Conservation (phyloP, 768 basidiomycete genomes). For the Amanita polypyramis region DNA sequence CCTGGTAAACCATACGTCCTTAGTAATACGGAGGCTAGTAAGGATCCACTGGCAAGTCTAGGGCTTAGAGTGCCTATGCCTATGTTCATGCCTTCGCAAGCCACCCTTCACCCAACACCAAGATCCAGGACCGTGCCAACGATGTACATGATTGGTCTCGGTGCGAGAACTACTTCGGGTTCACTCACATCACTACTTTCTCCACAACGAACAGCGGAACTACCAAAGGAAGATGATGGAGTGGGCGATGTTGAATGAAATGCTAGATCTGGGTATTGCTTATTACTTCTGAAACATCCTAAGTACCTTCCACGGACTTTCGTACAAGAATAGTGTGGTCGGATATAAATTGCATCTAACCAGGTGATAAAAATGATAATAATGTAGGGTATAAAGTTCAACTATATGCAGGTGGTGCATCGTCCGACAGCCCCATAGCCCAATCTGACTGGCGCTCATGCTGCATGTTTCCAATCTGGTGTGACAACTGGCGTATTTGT, state of each 20-base stretch:
- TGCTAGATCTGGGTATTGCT: too few relatives aligned
- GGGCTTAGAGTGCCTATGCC: conserved; percentile 55
- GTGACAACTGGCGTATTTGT: conserved; percentile 8
- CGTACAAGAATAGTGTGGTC: too few relatives aligned
- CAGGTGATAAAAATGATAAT: too few relatives aligned
- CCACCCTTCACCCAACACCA: conserved; percentile 10
- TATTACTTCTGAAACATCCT: too few relatives aligned
- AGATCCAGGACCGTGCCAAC: conserved; percentile 43
- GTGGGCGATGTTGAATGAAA: conserved; percentile 6
- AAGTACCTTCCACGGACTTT: too few relatives aligned
- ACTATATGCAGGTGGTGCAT: conserved; percentile 3
- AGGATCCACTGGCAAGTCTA: conserved; percentile 34
- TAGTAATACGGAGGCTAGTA: conserved; percentile 8
- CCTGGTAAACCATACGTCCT: conserved; percentile 11
- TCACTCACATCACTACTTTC: conserved; percentile 8
- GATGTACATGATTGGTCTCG: conserved; percentile 56
- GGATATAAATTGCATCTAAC: too few relatives aligned
- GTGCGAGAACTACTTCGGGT: conserved; percentile 27
- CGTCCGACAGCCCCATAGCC: conserved; percentile 10
- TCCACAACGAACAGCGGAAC: not conserved
- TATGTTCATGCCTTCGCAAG: conserved; percentile 15
- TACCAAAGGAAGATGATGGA: not conserved
- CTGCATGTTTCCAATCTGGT: conserved; percentile 9
- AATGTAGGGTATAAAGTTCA: not conserved
- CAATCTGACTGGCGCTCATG: conserved; percentile 9